Base-by-base conservation (phyloP, 805 yeast genomes). In the Candida anglica region DNA sequence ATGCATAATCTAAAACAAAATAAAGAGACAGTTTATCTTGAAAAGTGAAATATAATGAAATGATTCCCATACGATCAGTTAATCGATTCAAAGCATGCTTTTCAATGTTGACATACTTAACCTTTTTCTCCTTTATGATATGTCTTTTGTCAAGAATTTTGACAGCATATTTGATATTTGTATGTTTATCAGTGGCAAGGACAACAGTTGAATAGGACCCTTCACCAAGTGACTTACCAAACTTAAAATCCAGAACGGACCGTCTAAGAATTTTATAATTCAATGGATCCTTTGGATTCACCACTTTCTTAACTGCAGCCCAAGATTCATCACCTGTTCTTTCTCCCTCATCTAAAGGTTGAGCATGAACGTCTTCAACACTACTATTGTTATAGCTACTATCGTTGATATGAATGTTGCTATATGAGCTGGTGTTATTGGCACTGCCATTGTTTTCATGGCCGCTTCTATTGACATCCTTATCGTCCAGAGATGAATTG, bases 51-150 rank as follows among this genome's bases (percentile, higher is more conserved):
- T 73, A 83, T 37, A 85, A 57, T 38, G 80, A 80, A 11, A 85
- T 73, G 4, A 85, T 70, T 3, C 89, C 87, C 45, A 69, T 58
- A 30, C 82, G 56, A 36, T 69, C 58, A 32, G 78, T 80, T 39
- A 85, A 64, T 38, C 88, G 63, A 50, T 84, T 84, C 44, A 85
- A 66, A 0, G 95, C 84, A 50, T 81, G 81, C 49, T 85, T 85
- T 50, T 85, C 95, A 35, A 85, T 81, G 51, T 82, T 84, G 31
- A 85, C 94, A 53, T 85, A 85, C 51, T 85, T 84, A 20, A 84
- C 93, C 50, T 85, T 85, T 55, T 84, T 85, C 50, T 85, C 94
- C 43, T 76, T 79, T 35, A 85, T 83, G 32, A 85, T 77, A 50
- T 85, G 91, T 37, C 82, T 71, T 52, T 85, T 85, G 53, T 81